Conservation (phyloP, 108 stramenopile genomes). For the Skeletonema marinoi region DNA sequence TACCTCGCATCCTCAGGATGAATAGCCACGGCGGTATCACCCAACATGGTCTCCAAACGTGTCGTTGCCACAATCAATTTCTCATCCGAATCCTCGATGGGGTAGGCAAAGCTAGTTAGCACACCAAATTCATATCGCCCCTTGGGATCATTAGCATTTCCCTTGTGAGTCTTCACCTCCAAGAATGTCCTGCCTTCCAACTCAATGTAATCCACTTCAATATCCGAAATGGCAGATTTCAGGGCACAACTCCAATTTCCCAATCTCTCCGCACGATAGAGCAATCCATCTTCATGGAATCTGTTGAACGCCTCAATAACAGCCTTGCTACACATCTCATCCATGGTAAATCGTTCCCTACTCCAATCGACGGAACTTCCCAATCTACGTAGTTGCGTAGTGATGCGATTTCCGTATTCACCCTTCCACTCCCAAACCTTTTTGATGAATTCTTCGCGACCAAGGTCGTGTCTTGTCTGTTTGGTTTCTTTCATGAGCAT, state of each 20-base stretch:
- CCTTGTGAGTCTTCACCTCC: slow-evolving; percentile 96
- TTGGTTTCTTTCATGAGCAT: slow-evolving; percentile 93
- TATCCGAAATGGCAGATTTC: slow-evolving; percentile 97
- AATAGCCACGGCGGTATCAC: slow-evolving; percentile 98
- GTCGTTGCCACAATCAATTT: slow-evolving; percentile 97
- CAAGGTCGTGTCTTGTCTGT: slow-evolving; percentile 95
- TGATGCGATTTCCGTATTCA: slow-evolving; percentile 92
- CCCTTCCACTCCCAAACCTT: slow-evolving; percentile 99
- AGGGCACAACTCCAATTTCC: slow-evolving; percentile 99
- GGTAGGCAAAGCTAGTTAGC: slow-evolving; percentile 96
- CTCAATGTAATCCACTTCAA: slow-evolving; percentile 98
- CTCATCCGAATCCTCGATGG: slow-evolving; percentile 91
- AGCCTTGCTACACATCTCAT: slow-evolving; percentile 91
- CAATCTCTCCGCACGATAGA: slow-evolving; percentile 93
- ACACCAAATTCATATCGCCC: slow-evolving; percentile 98
- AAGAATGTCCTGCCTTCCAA: slow-evolving; percentile 91
- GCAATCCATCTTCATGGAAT: slow-evolving; percentile 95
- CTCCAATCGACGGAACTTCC: slow-evolving; percentile 96
- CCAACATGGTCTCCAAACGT: slow-evolving; percentile 99
- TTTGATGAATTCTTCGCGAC: slow-evolving; percentile 93
- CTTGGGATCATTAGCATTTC: slow-evolving; percentile 83
- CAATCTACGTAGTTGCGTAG: slow-evolving; percentile 87
- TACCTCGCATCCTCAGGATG: slow-evolving; percentile 98
- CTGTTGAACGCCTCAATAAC: slow-evolving; percentile 92
- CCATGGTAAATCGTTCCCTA: slow-evolving; percentile 99